Conservation (phyloP, 306 rosid species). For the Sechiopsis laciniata region DNA sequence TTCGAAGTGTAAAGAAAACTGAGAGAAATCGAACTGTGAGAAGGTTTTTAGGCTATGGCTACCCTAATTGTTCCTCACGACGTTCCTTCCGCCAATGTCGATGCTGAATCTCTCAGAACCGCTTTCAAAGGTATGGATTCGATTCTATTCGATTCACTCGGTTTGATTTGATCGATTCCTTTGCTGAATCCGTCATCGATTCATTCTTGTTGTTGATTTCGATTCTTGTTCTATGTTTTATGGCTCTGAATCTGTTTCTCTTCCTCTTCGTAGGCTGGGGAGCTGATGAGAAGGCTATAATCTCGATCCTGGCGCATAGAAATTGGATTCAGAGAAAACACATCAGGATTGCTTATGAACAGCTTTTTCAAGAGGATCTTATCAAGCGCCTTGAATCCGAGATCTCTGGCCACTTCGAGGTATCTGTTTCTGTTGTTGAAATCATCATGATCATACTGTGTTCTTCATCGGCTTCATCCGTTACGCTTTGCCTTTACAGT, state of each 20-base stretch:
- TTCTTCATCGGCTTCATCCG: slow-evolving; percentile 6
- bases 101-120: slow-evolving; percentile 54
- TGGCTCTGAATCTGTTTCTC: background rate
- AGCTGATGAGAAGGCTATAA: slow-evolving; percentile 57
- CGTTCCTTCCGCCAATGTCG: slow-evolving; percentile 38
- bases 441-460: background rate
- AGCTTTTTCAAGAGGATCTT: slow-evolving; percentile 58
- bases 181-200: background rate
- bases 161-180: background rate
- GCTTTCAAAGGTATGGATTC: slow-evolving; percentile 39
- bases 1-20: background rate
- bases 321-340: slow-evolving; percentile 48
- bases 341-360: slow-evolving; percentile 56
- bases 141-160: background rate
- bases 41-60: slow-evolving; percentile 32
- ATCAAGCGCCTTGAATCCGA: slow-evolving; percentile 80
- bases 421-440: slow-evolving; percentile 7
- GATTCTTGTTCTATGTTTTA: background rate
- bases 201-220: background rate
- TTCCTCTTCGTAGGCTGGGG: slow-evolving; percentile 60
- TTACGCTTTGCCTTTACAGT: background rate
- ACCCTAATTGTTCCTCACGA: slow-evolving; percentile 33
- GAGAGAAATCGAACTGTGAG: background rate
- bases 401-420: slow-evolving; percentile 77
- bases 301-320: slow-evolving; percentile 58